Evolutionary conservation across 164 flowering plant genomes (phyloP), one percentile per base, ranked within the genome.

Genomic region (Echeveria elegans): DNA sequence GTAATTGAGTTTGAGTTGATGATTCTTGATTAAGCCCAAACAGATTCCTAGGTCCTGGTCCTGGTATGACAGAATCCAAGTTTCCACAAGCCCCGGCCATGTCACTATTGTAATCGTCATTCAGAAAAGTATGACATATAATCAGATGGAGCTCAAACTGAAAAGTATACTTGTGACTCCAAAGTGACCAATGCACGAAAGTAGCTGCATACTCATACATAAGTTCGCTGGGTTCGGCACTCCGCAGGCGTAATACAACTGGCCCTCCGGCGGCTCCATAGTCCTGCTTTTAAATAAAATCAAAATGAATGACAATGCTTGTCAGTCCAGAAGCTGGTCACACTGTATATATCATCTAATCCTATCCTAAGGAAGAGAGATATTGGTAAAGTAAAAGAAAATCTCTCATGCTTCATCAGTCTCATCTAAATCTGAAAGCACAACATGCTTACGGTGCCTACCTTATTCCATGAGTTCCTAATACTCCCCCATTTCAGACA

Each of bases 301-400:
- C 26, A 1, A 6, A 50, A 2, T 28, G 32, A 56, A 56, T 26
- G 61, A 26, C 32, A 56, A 56, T 53, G 29, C 26, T 53, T 53
- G 26, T 56, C 61, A 28, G 61, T 28, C 28, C 60, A 23, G 60
- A 53, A 53, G 32, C 61, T 56, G 61, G 32, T 56, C 61, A 56
- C 32, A 28, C 32, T 56, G 31, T 19, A 28, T 56, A 11, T 28
- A 56, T 56, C 61, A 56, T 56, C 61, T 56, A 26, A 56, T 56
- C 61, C 61, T 56, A 26, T 56, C 61, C 6, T 12, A 7, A 24
- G 32, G 32, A 26, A 7, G 24, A n/a, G n/a, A 6, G 56, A 28
- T 26, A 56, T 56, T 32, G 26, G 19, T 56, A 56, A 56, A 56
- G 61, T 56, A 56, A 56, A 56, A 28, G n/a, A 56, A 56, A 56